Base-by-base conservation (phyloP, 805 yeast species). In the Saccharomyces jurei region DNA sequence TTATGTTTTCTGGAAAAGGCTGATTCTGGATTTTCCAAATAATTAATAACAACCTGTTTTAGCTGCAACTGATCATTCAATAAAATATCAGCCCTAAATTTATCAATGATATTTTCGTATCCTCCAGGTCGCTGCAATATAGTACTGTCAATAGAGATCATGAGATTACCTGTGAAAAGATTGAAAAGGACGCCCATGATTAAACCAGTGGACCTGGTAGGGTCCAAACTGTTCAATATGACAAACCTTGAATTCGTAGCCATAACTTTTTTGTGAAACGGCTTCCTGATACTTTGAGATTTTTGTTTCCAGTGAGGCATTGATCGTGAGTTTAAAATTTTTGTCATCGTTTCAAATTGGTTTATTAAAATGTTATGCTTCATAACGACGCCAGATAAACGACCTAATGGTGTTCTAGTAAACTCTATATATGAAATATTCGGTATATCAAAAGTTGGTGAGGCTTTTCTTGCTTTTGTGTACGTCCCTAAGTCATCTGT, bases 351-450 rank as follows among this genome's bases (percentile, higher is more conserved):
- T 57, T 81, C 79, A 91, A 94, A 88, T 65, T 94, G 99, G 60
- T 89, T 92, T 66, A 87, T 78, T 6, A 94, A 80, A 0, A 96
- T 90, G 56, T 89, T 76, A 67, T 94, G 98, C 26, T 94, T 87
- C 66, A 94, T 80, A 0, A 95, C 96, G 36, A 94, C 96, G 17
- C 99, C 99, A 55, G 96, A 77, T 36, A 90, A 71, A 59, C 91
- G 95, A 2, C 98, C 98, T 28, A 87, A 81, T 0, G 97, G 95
- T 1, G 95, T 86, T 61, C 91, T 81, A 0, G 94, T 82, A 65
- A 87, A 94, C 71, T 94, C 99, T 13, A 94, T 91, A 64, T 94
- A 94, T 0, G 98, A 97, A 55, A 94, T 73, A 63, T 89, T 95
- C 1, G 91, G 88, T 1, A 83, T 81, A 60, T 86, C 88, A 48